Conservation (phyloP, 805 yeast species). For the Candida berthetii region DNA sequence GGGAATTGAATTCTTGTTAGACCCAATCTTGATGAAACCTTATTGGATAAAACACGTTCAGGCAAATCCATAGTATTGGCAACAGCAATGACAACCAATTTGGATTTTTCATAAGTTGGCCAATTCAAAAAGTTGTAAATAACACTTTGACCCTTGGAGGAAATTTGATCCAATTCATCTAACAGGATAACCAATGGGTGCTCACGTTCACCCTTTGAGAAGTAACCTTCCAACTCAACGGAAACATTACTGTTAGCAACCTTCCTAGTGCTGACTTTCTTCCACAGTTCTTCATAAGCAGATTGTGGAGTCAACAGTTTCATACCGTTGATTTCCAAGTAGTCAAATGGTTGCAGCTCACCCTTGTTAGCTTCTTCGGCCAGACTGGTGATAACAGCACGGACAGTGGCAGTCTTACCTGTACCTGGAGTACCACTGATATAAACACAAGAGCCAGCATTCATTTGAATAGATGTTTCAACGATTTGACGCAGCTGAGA, state of each 20-base stretch:
- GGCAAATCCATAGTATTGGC: conserved; percentile 98
- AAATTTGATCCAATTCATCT: conserved; percentile 93
- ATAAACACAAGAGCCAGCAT: conserved; percentile 78
- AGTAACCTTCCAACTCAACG: conserved; percentile 59
- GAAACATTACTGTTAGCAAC: conserved; percentile 51
- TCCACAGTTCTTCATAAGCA: conserved; percentile 82
- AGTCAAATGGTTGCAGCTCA: conserved; percentile 50
- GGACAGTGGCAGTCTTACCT: conserved; percentile 90
- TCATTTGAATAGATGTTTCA: conserved; percentile 63
- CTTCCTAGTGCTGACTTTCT: conserved; percentile 54
- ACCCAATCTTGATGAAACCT: conserved; percentile 88
- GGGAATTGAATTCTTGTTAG: conserved; percentile 80
- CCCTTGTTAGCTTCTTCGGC: conserved; percentile 31
- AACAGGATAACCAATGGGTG: conserved; percentile 59
- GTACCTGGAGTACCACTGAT: conserved; percentile 98
- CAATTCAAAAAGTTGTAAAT: conserved; percentile 97
- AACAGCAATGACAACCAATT: conserved; percentile 82
- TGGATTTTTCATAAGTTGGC: conserved; percentile 83
- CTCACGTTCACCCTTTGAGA: conserved; percentile 28
- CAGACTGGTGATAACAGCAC: conserved; percentile 77
- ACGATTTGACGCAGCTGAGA: conserved; percentile 60
- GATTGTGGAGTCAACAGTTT: conserved; percentile 73
- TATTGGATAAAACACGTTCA: conserved; percentile 79
- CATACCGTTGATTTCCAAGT: conserved; percentile 86
- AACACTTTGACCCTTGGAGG: conserved; percentile 73